phyloP scores from a whole-genome alignment of 2,329 filamentous ascomycete genomes.

The Xylariaceae sp. region DNA sequence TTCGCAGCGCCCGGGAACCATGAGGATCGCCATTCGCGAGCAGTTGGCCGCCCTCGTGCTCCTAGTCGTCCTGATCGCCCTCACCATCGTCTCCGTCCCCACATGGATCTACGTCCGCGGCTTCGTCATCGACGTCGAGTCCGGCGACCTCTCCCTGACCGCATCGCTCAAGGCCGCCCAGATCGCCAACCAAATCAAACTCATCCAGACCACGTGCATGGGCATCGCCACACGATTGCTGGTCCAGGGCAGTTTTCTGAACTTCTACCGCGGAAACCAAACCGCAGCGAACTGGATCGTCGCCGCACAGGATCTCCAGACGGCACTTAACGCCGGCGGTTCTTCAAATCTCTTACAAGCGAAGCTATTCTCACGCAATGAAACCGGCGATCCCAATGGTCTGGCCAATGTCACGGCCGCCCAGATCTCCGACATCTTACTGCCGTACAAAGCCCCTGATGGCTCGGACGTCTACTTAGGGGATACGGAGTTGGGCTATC shows the following conservation, averaged over 20 bases:
- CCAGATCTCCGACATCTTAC: slow-evolving; percentile 44
- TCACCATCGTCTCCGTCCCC: slow-evolving; percentile 75
- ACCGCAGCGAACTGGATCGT: slow-evolving; percentile 54
- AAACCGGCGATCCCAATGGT: slow-evolving; percentile 47
- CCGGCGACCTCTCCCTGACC: slow-evolving; percentile 64
- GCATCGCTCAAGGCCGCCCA: slow-evolving; percentile 83
- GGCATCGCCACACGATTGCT: slow-evolving; percentile 65
- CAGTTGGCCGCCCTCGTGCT: slow-evolving; percentile 80
- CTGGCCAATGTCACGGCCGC: slow-evolving; percentile 60
- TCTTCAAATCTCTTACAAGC: slow-evolving; percentile 59
- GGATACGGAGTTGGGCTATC: slow-evolving; percentile 57
- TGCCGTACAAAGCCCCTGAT: slow-evolving; percentile 58
- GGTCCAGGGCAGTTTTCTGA: slow-evolving; percentile 48
- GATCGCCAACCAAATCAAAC: slow-evolving; percentile 69
- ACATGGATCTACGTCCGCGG: slow-evolving; percentile 57
- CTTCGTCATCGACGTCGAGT: slow-evolving; percentile 48
- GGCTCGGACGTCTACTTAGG: slow-evolving; percentile 58
- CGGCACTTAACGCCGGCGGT: slow-evolving; percentile 58
- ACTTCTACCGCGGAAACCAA: slow-evolving; percentile 52
- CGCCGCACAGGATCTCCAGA: slow-evolving; percentile 61
- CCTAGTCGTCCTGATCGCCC: slow-evolving; percentile 64
- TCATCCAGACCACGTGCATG: slow-evolving; percentile 69
- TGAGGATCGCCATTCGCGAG: slow-evolving; percentile 83
- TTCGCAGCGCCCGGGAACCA: slow-evolving; percentile 38
- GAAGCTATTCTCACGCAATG: slow-evolving; percentile 65